phyloP scores from a whole-genome alignment of 176 grass and related monocot genomes.

The Carex kokanica region DNA sequence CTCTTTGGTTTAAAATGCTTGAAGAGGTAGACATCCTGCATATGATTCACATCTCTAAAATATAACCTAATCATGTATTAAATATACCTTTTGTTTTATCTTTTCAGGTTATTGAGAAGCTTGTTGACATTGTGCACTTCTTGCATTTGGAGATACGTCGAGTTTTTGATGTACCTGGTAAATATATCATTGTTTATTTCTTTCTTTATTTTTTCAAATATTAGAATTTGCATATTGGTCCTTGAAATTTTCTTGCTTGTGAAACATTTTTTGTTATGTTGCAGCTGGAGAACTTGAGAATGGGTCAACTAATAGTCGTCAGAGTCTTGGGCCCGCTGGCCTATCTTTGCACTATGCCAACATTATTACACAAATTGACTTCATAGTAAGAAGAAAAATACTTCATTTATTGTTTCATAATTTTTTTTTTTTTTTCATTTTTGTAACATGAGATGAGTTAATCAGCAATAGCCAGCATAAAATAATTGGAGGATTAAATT shows the following conservation, averaged over 20 bases:
- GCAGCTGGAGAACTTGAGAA: constrained; percentile 48
- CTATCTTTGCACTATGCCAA: constrained; percentile 87
- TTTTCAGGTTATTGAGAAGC: constrained; percentile 78
- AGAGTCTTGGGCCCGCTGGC: constrained; percentile 61
- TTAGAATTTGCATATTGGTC: background rate
- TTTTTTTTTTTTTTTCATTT: background rate
- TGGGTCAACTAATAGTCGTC: constrained; percentile 34
- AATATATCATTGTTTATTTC: constrained; percentile 12
- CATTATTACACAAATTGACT: constrained; percentile 73
- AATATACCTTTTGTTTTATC: constrained; percentile 8
- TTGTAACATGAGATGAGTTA: background rate
- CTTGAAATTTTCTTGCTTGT: background rate
- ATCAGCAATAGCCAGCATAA: background rate
- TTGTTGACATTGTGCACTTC: constrained; percentile 82
- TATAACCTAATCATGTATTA: background rate
- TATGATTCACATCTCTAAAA: background rate
- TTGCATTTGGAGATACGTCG: constrained; percentile 72
- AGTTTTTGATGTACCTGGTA: constrained; percentile 64
- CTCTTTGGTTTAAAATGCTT: constrained; percentile 84
- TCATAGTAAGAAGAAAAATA: constrained; percentile 51
- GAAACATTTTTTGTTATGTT: constrained; percentile 26
- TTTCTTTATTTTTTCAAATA: background rate
- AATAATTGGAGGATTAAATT: background rate
- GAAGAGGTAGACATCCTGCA: constrained; percentile 55
- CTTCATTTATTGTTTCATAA: background rate